Percentiles rank a stretch among this genome's conserved stretches.
These are phyloP conservation scores for Camellia lanceoleosa DNA, from an alignment of 148 eudicot genomes.

Conservation along the genomic window DNA sequence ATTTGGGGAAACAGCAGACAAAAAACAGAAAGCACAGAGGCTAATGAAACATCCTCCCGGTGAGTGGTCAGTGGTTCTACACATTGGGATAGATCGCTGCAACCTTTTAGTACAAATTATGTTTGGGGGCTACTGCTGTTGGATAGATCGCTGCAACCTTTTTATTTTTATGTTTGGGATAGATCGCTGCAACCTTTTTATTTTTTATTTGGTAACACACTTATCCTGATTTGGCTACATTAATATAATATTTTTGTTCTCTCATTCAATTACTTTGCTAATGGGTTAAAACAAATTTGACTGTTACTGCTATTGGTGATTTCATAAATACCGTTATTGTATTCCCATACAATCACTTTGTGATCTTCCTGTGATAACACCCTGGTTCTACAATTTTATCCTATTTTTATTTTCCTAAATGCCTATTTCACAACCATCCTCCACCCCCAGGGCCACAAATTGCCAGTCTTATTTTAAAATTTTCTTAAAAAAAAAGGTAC, in stretches of 20 bases:
- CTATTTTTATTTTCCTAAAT: neutral
- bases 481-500: neutral
- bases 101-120: neutral
- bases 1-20: constrained; percentile 83
- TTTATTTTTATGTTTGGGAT: neutral
- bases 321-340: neutral
- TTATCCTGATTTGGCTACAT: neutral
- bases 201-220: neutral
- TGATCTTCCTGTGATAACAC: neutral
- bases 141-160: neutral
- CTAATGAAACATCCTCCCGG: constrained; percentile 84
- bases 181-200: neutral
- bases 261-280: neutral
- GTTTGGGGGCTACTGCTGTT: too few relatives aligned
- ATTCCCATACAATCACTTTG: neutral
- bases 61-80: constrained; percentile 31
- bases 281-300: neutral
- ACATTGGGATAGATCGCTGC: neutral
- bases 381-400: neutral
- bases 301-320: neutral
- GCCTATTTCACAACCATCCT: neutral
- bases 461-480: too few relatives aligned
- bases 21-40: constrained; percentile 82
- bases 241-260: neutral
- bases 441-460: neutral